Base-by-base conservation (phyloP, 441 rosid genomes). In the Metrosideros polymorpha region DNA sequence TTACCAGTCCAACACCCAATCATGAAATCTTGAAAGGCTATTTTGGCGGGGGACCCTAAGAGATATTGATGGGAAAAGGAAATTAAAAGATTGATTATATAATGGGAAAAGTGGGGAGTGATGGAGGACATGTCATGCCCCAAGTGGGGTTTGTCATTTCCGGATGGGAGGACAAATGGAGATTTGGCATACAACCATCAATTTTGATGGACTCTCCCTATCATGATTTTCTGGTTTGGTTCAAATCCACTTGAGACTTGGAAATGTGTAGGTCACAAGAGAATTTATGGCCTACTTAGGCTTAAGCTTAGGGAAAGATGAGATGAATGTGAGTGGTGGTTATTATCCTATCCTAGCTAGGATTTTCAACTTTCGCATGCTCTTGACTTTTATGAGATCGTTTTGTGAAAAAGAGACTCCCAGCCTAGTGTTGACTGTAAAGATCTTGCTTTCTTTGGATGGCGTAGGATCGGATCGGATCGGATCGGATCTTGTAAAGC, bases 51-150 rank as follows among this genome's bases (percentile, higher is more conserved):
- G 82, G 91, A 18, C 83, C 86, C 51, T 19, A 22, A 24, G 49
- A 29, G 49, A 39, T 71, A 71, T 71, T 3, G 49, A 39, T 39
- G 15, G 47, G 82, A 51, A 29, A 61, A 82, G 55, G 82, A 42
- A 55, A 6, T 32, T 22, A 25, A 6, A 6, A 51, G 3, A 15
- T 15, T 12, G 10, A 35, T 84, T 85, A 10, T 22, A 10, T 59
- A 32, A 83, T 53, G 86, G 86, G 83, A 61, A 87, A 87, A 82
- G 88, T 54, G 87, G 88, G 88, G n/a, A 57, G 47, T 71, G 79
- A 39, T 71, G 79, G 49, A 39, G 79, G 10, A 71, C 79, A 71
- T 71, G 79, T 71, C 79, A 71, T 25, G 79, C 79, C 79, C 22
- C 79, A 12, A 71, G 79, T 71, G 79, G 79, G 49, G n/a, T 71